phyloP scores from a whole-genome alignment of 805 yeast genomes.

The Sugiyamaella boreocaroliniensis region DNA sequence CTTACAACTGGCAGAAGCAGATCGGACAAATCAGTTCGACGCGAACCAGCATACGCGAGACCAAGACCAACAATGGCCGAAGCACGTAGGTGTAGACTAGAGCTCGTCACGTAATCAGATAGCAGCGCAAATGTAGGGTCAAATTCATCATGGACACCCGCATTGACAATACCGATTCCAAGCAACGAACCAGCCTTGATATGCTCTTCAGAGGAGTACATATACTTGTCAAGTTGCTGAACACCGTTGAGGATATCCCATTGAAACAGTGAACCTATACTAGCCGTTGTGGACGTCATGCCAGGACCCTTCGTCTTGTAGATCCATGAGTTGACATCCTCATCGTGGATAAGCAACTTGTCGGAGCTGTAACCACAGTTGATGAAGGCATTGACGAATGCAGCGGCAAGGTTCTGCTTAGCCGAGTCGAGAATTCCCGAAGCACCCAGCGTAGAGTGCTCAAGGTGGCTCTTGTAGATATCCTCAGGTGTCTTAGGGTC shows the following conservation, averaged over 20 bases:
- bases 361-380: conserved; percentile 90
- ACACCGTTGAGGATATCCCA: conserved; percentile 91
- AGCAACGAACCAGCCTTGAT: conserved; percentile 93
- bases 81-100: conserved; percentile 57
- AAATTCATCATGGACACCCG: conserved; percentile 92
- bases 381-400: conserved; percentile 88
- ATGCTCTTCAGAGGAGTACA: conserved; percentile 78
- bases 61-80: conserved; percentile 90
- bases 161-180: conserved; percentile 88
- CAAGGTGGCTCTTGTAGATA: conserved; percentile 84
- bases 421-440: conserved; percentile 69
- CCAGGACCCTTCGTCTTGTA: conserved; percentile 89
- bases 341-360: conserved; percentile 61
- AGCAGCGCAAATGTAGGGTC: conserved; percentile 85
- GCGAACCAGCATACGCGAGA: conserved; percentile 90
- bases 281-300: conserved; percentile 86
- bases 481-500: conserved; percentile 95
- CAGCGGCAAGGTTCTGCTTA: conserved; percentile 87
- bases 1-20: conserved; percentile 75
- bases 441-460: conserved; percentile 54
- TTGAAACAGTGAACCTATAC: conserved; percentile 80
- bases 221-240: conserved; percentile 79
- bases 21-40: conserved; percentile 73
- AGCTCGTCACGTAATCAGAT: conserved; percentile 66
- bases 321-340: conserved; percentile 74